These are phyloP conservation scores for Metschnikowia lachancei DNA, from an alignment of 805 yeast species.

Conservation along the genomic window DNA sequence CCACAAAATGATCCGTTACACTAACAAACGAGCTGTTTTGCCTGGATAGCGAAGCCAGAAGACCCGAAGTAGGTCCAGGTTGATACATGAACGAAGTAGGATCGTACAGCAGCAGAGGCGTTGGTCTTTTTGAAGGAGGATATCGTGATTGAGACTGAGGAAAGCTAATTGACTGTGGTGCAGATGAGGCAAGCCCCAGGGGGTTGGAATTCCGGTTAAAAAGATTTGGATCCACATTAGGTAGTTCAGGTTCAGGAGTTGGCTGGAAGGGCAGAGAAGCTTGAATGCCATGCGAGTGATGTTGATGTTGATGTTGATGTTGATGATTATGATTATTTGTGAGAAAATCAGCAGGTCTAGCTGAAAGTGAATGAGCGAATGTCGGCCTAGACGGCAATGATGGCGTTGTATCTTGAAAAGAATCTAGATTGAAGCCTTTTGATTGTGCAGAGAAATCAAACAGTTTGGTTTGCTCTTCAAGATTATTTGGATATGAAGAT, in stretches of 20 bases:
- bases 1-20: constrained; percentile 28
- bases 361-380: constrained; percentile 9
- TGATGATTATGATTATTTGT: background rate
- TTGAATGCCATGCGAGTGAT: background rate
- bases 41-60: constrained; percentile 17
- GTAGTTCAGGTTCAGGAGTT: constrained; percentile 7
- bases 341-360: constrained; percentile 9
- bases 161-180: constrained; percentile 11
- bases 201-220: constrained; percentile 4
- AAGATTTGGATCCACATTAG: constrained; percentile 6
- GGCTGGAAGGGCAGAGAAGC: constrained; percentile 8
- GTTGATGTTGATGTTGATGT: no score
- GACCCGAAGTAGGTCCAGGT: constrained; percentile 10
- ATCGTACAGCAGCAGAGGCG: constrained; percentile 21
- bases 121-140: constrained; percentile 12
- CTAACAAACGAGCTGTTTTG: constrained; percentile 32
- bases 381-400: constrained; percentile 8
- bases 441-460: background rate
- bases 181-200: constrained; percentile 11
- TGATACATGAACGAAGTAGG: constrained; percentile 15
- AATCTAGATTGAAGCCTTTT: background rate
- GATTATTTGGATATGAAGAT: constrained; percentile 28
- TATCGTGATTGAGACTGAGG: constrained; percentile 11
- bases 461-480: constrained; percentile 16
- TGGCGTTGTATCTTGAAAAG: constrained; percentile 3